Evolutionary conservation across 805 yeast genomes (phyloP).

Genomic region (Candida pini): DNA sequence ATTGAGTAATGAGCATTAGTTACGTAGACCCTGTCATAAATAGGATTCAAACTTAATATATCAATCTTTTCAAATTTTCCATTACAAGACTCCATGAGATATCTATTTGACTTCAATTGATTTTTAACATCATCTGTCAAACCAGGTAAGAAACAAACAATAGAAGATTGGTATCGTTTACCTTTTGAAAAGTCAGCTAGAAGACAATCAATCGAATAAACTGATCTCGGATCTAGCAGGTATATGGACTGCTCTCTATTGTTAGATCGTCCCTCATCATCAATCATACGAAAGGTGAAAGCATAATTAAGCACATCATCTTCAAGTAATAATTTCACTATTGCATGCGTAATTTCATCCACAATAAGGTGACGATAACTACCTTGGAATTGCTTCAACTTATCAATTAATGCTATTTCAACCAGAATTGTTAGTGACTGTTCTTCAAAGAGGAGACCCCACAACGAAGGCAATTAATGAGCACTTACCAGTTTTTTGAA

Average conservation of each 20-base stretch:
- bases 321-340: conserved; percentile 20
- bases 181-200: conserved; percentile 67
- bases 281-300: conserved; percentile 26
- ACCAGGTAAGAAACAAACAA: conserved; percentile 69
- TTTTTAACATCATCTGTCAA: conserved; percentile 19
- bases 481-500: conserved; percentile 23
- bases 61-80: conserved; percentile 28
- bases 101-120: conserved; percentile 10
- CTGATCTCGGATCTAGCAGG: conserved; percentile 57
- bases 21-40: conserved; percentile 69
- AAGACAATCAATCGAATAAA: conserved; percentile 68
- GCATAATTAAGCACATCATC: conserved; percentile 26
- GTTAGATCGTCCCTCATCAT: conserved; percentile 23
- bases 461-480: background rate
- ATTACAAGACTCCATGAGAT: conserved; percentile 17
- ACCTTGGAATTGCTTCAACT: conserved; percentile 13
- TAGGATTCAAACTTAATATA: conserved; percentile 49
- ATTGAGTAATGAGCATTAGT: conserved; percentile 56
- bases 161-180: conserved; percentile 68
- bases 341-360: conserved; percentile 24
- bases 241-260: conserved; percentile 63
- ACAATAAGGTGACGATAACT: conserved; percentile 26
- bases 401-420: conserved; percentile 13
- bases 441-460: background rate
- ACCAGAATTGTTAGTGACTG: conserved; percentile 1